Evolutionary conservation across 208 protist genomes (phyloP).

Genomic region (Trypanosoma theileri): DNA sequence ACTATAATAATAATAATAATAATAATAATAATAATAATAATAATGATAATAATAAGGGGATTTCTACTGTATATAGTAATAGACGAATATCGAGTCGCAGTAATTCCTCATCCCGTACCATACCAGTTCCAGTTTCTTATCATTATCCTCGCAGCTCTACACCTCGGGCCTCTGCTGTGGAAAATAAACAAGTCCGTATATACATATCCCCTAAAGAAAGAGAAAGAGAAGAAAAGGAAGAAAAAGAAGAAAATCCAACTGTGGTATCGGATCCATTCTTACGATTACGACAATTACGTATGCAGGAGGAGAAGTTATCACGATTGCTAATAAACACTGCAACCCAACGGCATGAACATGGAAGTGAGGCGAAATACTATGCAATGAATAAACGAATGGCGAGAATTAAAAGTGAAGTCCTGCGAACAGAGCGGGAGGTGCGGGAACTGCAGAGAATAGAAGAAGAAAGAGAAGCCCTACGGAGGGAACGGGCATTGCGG

Average conservation of each 20-base stretch:
- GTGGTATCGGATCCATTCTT: conserved; percentile 6
- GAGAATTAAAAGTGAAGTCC: conserved; percentile 17
- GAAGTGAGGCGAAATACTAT: conserved; percentile 31
- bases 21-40: conserved; percentile 5
- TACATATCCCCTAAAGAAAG: background rate
- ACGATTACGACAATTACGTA: conserved; percentile 7
- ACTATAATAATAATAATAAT: conserved; percentile 1
- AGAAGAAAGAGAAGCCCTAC: conserved; percentile 12
- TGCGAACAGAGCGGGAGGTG: conserved; percentile 25
- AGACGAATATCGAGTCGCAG: too few species aligned
- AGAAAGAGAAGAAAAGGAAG: background rate
- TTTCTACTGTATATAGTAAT: too few species aligned
- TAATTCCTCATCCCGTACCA: too few species aligned
- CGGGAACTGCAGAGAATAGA: conserved; percentile 18
- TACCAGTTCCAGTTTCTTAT: too few species aligned
- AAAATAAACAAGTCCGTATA: too few species aligned
- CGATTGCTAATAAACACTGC: background rate
- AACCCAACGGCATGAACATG: conserved; percentile 12
- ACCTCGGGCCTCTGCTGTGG: too few species aligned
- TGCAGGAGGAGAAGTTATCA: conserved; percentile 11
- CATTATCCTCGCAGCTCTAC: too few species aligned
- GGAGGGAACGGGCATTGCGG: conserved; percentile 1
- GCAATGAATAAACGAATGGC: conserved; percentile 25
- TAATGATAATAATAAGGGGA: background rate
- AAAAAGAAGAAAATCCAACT: too few species aligned